Base-by-base conservation (phyloP, 2,329 filamentous ascomycete species). In the Pseudocercospora fuligena region DNA sequence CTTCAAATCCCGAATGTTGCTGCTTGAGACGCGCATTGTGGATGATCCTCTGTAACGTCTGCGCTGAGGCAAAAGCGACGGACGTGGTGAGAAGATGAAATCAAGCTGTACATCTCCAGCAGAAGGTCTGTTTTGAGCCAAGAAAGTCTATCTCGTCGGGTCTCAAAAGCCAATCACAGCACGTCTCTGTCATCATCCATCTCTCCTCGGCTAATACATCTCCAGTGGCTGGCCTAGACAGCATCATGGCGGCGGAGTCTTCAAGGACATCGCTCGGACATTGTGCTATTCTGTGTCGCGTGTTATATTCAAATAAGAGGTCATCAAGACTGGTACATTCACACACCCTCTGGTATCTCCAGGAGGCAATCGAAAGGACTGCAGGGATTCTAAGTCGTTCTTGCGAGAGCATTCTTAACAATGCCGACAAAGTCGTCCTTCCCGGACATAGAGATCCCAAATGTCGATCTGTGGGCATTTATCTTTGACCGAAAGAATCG, bases 391-490 rank as follows among this genome's bases (percentile, higher is more conserved):
- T 8, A 3, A 51, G 47, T 9, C 9, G 23, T 4, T 14, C 46
- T 23, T 23, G 14, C 19, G 6, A 21, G 23, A 12, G 46, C 46
- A 9, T 3, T 25, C 19, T 51, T 14, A 66, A 80, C 69, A 36
- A 96, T 96, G 93, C 90, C 91, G 67, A 85, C 89, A 74, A 82
- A 87, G 56, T 93, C 92, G 2, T 80, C 82, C 0, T 92, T 89
- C 75, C 84, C 88, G 0, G 78, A 83, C 7, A 74, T 95, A 43
- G 82, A 89, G 21, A 89, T 97, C 47, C 93, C 94, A 0, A 81
- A 90, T 72, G 80, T 89, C 63, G 93, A 96, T 78, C 77, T 97
- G 58, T 97, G 92, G 92, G 85, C 85, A 0, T 89, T 93, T 65
- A 81, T 96, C 54, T 93, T 97, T 74, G 89, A 93, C 72, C 83